Evolutionary conservation across 1,284 basidiomycete genomes (phyloP).

Genomic region (Ustilago sp.): DNA sequence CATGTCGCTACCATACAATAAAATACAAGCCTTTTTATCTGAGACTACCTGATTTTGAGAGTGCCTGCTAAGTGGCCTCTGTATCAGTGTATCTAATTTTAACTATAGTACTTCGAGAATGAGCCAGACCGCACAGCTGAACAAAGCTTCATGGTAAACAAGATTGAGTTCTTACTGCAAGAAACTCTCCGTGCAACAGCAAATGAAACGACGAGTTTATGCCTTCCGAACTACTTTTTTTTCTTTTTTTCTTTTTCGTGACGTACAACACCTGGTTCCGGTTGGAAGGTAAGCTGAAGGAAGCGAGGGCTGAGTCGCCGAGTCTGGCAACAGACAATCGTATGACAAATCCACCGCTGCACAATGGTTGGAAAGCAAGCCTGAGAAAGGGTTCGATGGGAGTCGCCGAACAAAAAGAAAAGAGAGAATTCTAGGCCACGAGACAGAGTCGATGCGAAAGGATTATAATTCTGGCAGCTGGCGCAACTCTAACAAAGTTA

Average conservation of each 20-base stretch:
- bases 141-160: not conserved
- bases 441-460: not conserved
- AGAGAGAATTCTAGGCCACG: not conserved
- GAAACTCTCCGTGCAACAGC: not conserved
- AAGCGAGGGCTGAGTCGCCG: conserved; percentile 3
- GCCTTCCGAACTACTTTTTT: conserved; percentile 1
- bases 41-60: too few species aligned
- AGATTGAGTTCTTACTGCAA: not conserved
- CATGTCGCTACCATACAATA: too few species aligned
- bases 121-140: not conserved
- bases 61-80: too few species aligned
- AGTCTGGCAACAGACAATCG: not conserved
- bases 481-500: too few species aligned
- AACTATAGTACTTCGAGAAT: not conserved
- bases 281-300: not conserved
- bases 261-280: too few species aligned
- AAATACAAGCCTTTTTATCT: too few species aligned
- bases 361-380: not conserved
- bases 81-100: too few species aligned
- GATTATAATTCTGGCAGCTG: not conserved
- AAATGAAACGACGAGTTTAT: not conserved
- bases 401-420: not conserved
- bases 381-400: not conserved
- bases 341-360: not conserved
- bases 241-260: not conserved